Evolutionary conservation across 192 early-diverging fungal species (phyloP), one percentile per base, ranked within the genome.

Genomic region (Diversispora eburnea): DNA sequence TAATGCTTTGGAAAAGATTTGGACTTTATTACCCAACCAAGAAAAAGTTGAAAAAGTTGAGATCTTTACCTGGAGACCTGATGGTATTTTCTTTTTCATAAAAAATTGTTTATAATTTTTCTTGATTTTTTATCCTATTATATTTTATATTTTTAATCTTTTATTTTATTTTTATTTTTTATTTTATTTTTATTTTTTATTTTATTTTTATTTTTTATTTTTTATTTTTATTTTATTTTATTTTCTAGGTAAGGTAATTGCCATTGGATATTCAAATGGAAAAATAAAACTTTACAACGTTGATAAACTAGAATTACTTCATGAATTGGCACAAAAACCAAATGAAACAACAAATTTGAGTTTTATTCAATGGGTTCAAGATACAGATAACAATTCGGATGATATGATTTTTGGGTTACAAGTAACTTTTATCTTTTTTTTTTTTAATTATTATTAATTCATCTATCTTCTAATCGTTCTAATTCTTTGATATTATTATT

Each of bases 41-140:
- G 46, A 57, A 10, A 46, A 19, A 0, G 12, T 13, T 15, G 67
- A 63, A 25, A 76, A 43, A 52, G 75, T 76, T n/a, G 69, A 51
- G 17, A 59, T 54, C 5, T 46, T 76, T 25, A 51, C 75, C 3
- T 76, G 75, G 75, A 71, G 75, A 76, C 75, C 75, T 25, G 75
- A 76, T 51, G 75, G 75, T 71, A 71, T 15, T 13, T 46, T 9
- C 20, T 13, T 7, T 71, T 60, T 71, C 8, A 71, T 17, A 8
- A 57, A 25, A 71, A 71, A 17, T 10, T 25, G 19, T 0, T 70
- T 49, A 13, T 43, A 15, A 5, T 43, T 41, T 17, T 22, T 57
- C 12, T 41, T 45, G 19, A 71, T 2, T 33, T 2, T 2, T 33
- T 33, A 33, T 33, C 25, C 25, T 33, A 1, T 33, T 33, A 33